phyloP scores from a whole-genome alignment of 2,329 filamentous ascomycete species.

The Aureobasidium pullulans region DNA sequence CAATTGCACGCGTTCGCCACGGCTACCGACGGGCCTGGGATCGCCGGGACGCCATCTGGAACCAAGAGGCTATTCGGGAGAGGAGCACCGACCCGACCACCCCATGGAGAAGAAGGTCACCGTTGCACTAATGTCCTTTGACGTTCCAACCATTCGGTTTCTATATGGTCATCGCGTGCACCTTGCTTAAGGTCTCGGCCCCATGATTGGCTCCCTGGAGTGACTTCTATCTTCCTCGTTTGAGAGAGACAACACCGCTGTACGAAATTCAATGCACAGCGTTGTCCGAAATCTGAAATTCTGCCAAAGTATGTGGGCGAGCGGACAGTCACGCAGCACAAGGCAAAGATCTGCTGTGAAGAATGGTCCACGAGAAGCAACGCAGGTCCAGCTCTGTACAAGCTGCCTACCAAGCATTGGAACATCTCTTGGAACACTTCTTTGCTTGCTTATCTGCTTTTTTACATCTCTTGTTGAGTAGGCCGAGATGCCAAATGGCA shows the following conservation, averaged over 20 bases:
- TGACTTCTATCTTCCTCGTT: background rate
- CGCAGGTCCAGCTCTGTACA: background rate
- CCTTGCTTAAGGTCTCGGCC: background rate
- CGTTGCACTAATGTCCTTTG: slow-evolving; percentile 1
- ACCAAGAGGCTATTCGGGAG: background rate
- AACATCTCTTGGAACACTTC: background rate
- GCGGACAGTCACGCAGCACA: background rate
- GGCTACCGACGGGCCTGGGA: slow-evolving; percentile 3
- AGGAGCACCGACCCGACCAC: background rate
- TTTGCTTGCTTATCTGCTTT: background rate
- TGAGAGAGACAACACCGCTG: background rate
- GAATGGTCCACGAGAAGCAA: too few species aligned
- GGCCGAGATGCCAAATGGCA: slow-evolving; percentile 1
- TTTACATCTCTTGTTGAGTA: background rate
- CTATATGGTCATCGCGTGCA: slow-evolving; percentile 2
- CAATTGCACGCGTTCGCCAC: background rate
- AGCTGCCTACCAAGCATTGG: background rate
- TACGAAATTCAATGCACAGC: background rate
- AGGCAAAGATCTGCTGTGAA: background rate
- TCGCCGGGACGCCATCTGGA: slow-evolving; percentile 7
- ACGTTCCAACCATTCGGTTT: background rate
- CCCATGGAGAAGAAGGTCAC: slow-evolving; percentile 3
- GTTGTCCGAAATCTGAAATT: background rate
- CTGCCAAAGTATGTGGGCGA: background rate
- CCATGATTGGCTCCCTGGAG: background rate